Evolutionary conservation across 2,329 filamentous ascomycete species (phyloP), one percentile per base, ranked within the genome.

Genomic region (Gyromitra esculenta): DNA sequence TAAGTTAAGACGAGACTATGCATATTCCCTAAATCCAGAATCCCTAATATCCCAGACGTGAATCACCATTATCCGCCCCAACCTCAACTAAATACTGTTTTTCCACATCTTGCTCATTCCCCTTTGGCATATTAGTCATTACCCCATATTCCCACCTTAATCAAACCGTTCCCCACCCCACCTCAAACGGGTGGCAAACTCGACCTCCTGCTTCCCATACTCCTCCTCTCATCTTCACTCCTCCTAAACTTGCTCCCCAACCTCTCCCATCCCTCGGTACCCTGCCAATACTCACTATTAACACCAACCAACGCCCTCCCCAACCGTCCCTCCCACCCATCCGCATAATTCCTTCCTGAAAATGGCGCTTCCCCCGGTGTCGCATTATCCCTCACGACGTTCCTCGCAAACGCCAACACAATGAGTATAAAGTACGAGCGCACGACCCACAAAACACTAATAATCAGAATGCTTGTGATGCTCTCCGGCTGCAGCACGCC

Each of bases 391-490:
- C 92, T 88, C 64, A 97, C 85, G 13, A 92, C 91, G 82, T 91
- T 89, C 78, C 93, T 89, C 2, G 94, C 93, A 83, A 92, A 96
- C 5, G 92, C 90, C 84, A 97, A 90, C 83, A 97, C 89, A 69
- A 97, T 88, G 48, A 97, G 85, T 80, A 92, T 89, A 81, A 97
- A 94, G 85, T 97, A 97, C 39, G 94, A 83, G 39, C 94, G 88
- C 52, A 97, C 86, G 11, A 91, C 85, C 84, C 91, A 96, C 78
- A 97, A 88, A 1, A 87, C 84, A 41, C 88, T 87, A 77, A 97
- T 92, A 69, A 97, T 87, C 9, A 91, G 86, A 83, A 97, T 91
- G 84, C 92, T 95, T 77, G 92, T 91, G 81, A 92, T 87, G 82
- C 87, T 89, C 81, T 91, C 90, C 56, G 87, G 87, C 78, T 91